A percentile compares a stretch with the other conserved stretches of the same genome.
phyloP scores from a whole-genome alignment of 1,139 yeast species.

The Hemisphaericaspora lyxosophila region DNA sequence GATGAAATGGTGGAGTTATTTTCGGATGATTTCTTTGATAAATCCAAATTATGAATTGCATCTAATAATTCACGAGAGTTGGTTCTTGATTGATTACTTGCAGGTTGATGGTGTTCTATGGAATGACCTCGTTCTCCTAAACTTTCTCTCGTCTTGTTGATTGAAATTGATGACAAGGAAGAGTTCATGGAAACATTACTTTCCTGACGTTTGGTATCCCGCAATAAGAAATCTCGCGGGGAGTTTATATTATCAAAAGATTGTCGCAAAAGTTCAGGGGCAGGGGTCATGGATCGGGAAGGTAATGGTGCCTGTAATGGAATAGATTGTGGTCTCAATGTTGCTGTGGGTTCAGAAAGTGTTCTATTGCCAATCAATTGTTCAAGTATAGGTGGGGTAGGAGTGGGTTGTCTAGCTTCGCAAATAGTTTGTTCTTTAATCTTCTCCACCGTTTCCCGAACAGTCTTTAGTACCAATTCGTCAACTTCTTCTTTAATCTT shows the following conservation, averaged over 20 bases:
- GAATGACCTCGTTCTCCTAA: conserved; percentile 26
- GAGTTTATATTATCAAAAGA: conserved; percentile 36
- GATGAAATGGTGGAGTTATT: conserved; percentile 42
- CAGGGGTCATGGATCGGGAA: conserved; percentile 31
- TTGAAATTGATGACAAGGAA: conserved; percentile 12
- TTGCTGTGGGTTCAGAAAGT: neutral
- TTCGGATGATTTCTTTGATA: conserved; percentile 18
- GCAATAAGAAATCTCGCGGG: conserved; percentile 40
- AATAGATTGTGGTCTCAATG: neutral
- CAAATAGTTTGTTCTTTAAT: conserved; percentile 42
- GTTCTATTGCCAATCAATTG: neutral
- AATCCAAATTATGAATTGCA: conserved; percentile 30
- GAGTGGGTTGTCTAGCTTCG: conserved; percentile 2
- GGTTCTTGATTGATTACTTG: conserved; percentile 14
- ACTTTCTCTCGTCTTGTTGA: conserved; percentile 10
- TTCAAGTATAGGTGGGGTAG: neutral
- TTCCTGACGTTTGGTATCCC: conserved; percentile 4
- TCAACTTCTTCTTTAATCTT: conserved; percentile 83
- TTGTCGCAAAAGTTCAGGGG: conserved; percentile 36
- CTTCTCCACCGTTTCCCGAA: conserved; percentile 60
- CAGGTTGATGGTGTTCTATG: conserved; percentile 16
- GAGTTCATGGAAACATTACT: conserved; percentile 14
- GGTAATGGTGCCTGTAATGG: conserved; percentile 33
- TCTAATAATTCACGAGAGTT: conserved; percentile 28
- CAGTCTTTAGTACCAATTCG: conserved; percentile 61